phyloP scores from a whole-genome alignment of 345 rosid genomes.

The Eucalyptus melliodora region DNA sequence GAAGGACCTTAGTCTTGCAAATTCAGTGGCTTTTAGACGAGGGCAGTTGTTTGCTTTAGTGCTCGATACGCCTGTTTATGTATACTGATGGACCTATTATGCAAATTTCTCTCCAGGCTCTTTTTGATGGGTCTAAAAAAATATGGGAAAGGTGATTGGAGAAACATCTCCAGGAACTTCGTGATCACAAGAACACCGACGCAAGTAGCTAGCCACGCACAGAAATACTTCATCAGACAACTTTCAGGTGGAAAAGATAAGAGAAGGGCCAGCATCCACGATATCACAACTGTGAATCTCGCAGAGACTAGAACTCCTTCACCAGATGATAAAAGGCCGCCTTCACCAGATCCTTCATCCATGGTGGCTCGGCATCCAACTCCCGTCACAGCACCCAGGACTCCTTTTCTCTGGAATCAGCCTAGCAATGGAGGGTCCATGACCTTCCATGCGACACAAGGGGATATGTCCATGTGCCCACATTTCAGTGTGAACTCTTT shows the following conservation, averaged over 20 bases:
- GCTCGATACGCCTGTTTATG: background rate
- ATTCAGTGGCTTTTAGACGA: background rate
- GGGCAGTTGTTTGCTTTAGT: background rate
- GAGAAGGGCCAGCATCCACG: constrained; percentile 96
- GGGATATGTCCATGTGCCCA: constrained; percentile 19
- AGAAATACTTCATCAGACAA: constrained; percentile 92
- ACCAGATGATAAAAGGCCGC: constrained; percentile 19
- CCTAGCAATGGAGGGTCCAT: constrained; percentile 15
- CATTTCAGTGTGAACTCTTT: constrained; percentile 18
- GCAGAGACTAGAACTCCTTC: constrained; percentile 37
- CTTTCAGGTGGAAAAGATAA: constrained; percentile 87
- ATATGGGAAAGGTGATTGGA: constrained; percentile 98
- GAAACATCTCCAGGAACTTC: constrained; percentile 75
- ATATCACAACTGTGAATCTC: constrained; percentile 77
- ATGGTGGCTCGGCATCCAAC: constrained; percentile 14
- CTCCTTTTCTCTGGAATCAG: constrained; percentile 43
- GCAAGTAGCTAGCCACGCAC: constrained; percentile 97
- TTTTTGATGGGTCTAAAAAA: constrained; percentile 88
- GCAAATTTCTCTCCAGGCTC: constrained; percentile 22
- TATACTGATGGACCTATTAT: background rate
- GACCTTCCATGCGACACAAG: constrained; percentile 23
- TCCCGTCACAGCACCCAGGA: constrained; percentile 12
- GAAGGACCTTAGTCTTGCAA: background rate
- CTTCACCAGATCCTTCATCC: constrained; percentile 29
- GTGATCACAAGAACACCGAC: constrained; percentile 84